Evolutionary conservation across 192 early-diverging fungal genomes (phyloP).

Genomic region (Phlyctochytrium arcticum): DNA sequence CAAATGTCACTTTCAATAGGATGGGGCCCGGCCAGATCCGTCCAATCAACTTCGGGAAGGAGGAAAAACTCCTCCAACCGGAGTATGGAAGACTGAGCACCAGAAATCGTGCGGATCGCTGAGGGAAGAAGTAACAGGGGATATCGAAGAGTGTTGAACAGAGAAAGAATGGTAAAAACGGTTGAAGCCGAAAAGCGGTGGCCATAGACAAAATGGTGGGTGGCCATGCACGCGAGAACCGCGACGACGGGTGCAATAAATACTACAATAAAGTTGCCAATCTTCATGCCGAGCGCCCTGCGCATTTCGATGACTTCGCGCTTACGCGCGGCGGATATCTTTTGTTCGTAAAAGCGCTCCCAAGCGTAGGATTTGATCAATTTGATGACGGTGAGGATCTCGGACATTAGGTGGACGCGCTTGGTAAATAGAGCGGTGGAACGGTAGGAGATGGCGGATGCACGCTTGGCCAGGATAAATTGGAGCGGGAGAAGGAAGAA

Average conservation of each 20-base stretch:
- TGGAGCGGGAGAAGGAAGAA: slow-evolving; percentile 59
- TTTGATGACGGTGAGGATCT: slow-evolving; percentile 70
- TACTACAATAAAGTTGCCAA: slow-evolving; percentile 54
- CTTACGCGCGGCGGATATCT: slow-evolving; percentile 44
- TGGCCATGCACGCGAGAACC: slow-evolving; percentile 36
- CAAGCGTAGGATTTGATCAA: slow-evolving; percentile 79
- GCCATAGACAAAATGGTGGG: slow-evolving; percentile 19
- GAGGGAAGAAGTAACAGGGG: slow-evolving; percentile 63
- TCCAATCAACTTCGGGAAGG: slow-evolving; percentile 54
- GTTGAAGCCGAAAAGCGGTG: slow-evolving; percentile 25
- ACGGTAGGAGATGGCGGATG: slow-evolving; percentile 44
- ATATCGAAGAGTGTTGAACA: slow-evolving; percentile 71
- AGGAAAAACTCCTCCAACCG: slow-evolving; percentile 56
- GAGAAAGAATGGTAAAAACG: slow-evolving; percentile 59
- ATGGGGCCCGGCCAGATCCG: neutral
- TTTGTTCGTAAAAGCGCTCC: slow-evolving; percentile 58
- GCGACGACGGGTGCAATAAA: slow-evolving; percentile 60
- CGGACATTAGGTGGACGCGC: slow-evolving; percentile 70
- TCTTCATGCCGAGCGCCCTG: slow-evolving; percentile 50
- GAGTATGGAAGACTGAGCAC: slow-evolving; percentile 44
- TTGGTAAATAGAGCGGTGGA: slow-evolving; percentile 59
- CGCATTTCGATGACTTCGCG: slow-evolving; percentile 52
- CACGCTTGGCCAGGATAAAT: slow-evolving; percentile 48
- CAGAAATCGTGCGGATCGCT: slow-evolving; percentile 51
- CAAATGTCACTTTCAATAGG: slow-evolving; percentile 9